Evolutionary conservation across 768 basidiomycete species (phyloP).

Genomic region (Agaricus subrufescens): DNA sequence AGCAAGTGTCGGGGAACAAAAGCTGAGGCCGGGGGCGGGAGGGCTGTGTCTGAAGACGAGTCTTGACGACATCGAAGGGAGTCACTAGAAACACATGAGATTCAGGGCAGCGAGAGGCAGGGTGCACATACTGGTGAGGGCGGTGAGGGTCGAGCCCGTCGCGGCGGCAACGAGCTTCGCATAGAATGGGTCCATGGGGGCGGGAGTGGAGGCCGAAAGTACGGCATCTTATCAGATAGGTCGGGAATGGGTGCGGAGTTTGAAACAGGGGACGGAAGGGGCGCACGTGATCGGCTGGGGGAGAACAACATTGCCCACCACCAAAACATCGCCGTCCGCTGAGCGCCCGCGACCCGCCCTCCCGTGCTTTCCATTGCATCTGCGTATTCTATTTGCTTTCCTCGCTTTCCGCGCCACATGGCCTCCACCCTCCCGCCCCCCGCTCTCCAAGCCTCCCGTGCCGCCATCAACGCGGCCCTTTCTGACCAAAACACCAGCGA

Average conservation of each 20-base stretch:
- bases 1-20: conserved; percentile 52
- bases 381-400: conserved; percentile 9
- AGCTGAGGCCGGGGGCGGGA: conserved; percentile 41
- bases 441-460: conserved; percentile 75
- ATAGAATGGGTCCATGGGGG: conserved; percentile 64
- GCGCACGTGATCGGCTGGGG: conserved; percentile 11
- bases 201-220: conserved; percentile 4
- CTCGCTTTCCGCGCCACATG: conserved; percentile 14
- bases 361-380: conserved; percentile 2
- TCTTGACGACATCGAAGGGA: conserved; percentile 98
- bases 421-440: conserved; percentile 51
- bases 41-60: conserved; percentile 92
- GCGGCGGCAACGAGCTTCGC: conserved; percentile 81
- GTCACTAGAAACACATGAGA: conserved; percentile 64
- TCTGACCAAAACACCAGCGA: conserved; percentile 44
- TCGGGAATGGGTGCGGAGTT: conserved; percentile 1
- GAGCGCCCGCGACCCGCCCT: background rate
- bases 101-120: background rate
- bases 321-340: conserved; percentile 1
- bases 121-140: conserved; percentile 64
- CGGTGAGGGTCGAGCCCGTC: conserved; percentile 75
- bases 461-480: conserved; percentile 71
- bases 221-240: conserved; percentile 30
- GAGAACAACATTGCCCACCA: conserved; percentile 15
- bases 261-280: background rate